A percentile compares a stretch with the other conserved stretches of the same genome.
Conservation (phyloP, 768 basidiomycete genomes). For the Tricholoma furcatifolium region DNA sequence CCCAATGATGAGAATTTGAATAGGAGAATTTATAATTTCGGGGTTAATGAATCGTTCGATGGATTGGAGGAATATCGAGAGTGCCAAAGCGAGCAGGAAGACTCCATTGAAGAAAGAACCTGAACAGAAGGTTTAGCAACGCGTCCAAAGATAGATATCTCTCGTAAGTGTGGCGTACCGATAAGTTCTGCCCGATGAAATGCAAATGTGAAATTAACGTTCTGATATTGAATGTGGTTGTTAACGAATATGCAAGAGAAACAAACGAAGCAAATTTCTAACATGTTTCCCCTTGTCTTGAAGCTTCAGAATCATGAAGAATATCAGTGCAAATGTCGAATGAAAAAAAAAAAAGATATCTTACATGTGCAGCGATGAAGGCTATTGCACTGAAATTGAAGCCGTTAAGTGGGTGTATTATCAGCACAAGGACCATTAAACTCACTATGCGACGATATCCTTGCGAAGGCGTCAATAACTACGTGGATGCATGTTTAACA, state of each 20-base stretch:
- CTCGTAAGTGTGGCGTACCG: slow-evolving; percentile 46
- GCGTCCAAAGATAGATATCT: slow-evolving; percentile 43
- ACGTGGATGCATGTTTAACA: too few species aligned
- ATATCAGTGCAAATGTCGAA: background rate
- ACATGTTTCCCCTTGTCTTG: slow-evolving; percentile 45
- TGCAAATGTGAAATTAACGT: slow-evolving; percentile 50
- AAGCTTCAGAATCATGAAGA: slow-evolving; percentile 25
- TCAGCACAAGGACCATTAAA: background rate
- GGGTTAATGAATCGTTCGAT: slow-evolving; percentile 53
- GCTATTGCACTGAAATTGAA: slow-evolving; percentile 36
- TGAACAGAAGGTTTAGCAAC: background rate
- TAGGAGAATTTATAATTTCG: slow-evolving; percentile 40
- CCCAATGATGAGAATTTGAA: slow-evolving; percentile 47
- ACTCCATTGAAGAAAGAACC: slow-evolving; percentile 16
- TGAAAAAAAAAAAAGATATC: slow-evolving; percentile 12
- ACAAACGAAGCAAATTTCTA: slow-evolving; percentile 15
- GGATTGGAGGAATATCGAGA: slow-evolving; percentile 32
- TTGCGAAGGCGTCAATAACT: slow-evolving; percentile 14
- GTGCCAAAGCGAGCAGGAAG: slow-evolving; percentile 7
- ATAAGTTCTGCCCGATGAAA: slow-evolving; percentile 57
- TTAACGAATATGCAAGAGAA: background rate
- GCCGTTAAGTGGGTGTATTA: background rate
- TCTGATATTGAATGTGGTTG: slow-evolving; percentile 26
- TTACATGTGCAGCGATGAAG: slow-evolving; percentile 44
- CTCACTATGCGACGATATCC: slow-evolving; percentile 50